These are phyloP conservation scores for Pichia californica DNA, from an alignment of 805 yeast species.

Conservation along the genomic window DNA sequence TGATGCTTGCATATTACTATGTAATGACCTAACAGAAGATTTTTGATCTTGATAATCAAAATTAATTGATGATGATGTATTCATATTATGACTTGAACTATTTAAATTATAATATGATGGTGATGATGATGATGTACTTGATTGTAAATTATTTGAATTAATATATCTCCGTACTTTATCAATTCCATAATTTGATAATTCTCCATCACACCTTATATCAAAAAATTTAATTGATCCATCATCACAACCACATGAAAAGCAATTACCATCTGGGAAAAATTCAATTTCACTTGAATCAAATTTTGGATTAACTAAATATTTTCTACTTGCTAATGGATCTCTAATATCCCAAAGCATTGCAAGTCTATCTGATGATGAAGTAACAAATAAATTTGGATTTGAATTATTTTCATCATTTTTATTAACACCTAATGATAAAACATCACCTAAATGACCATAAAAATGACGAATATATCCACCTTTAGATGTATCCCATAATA, in stretches of 20 bases:
- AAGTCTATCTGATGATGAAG: conserved; percentile 65
- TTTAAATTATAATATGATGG: no score
- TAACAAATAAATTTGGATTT: conserved; percentile 37
- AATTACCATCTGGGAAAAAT: conserved; percentile 63
- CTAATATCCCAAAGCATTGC: conserved; percentile 63
- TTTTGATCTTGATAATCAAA: conserved; percentile 6
- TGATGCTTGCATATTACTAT: conserved; percentile 27
- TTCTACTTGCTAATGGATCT: conserved; percentile 33
- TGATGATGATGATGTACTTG: conserved; percentile 1
- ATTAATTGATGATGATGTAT: background rate
- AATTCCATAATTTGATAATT: conserved; percentile 43
- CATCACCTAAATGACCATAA: conserved; percentile 68
- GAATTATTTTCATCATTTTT: conserved; percentile 13
- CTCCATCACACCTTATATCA: conserved; percentile 75
- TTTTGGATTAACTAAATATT: conserved; percentile 43
- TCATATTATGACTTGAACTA: background rate
- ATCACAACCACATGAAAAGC: conserved; percentile 72
- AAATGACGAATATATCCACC: conserved; percentile 49
- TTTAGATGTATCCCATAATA: conserved; percentile 70
- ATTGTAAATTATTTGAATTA: conserved; percentile 3
- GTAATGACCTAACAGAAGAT: conserved; percentile 16
- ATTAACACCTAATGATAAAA: conserved; percentile 40
- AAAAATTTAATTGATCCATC: conserved; percentile 65
- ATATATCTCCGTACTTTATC: conserved; percentile 12
- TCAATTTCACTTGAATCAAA: conserved; percentile 56